These are phyloP conservation scores for Rhododendron henanense DNA, from an alignment of 148 eudicot genomes.

Conservation along the genomic window DNA sequence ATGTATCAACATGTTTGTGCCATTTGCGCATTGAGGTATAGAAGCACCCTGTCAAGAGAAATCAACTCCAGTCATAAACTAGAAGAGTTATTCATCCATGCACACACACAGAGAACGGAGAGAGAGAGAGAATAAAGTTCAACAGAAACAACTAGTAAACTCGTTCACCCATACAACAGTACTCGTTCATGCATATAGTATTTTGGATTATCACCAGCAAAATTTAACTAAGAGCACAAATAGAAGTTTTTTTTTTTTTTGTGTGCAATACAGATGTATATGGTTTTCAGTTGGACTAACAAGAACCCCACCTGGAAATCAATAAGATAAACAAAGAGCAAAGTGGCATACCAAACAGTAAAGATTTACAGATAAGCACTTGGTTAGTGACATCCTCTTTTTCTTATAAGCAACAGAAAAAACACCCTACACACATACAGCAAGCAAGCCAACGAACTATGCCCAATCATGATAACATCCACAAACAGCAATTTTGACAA, in stretches of 20 bases:
- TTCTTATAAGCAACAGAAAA: not conserved
- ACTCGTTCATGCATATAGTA: not conserved
- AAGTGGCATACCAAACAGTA: not conserved
- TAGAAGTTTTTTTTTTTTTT: not conserved
- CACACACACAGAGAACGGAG: not conserved
- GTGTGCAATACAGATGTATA: not conserved
- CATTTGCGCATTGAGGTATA: slow-evolving; percentile 84
- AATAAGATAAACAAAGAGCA: not conserved
- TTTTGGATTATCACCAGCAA: not conserved
- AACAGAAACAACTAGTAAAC: not conserved
- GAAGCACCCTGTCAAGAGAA: slow-evolving; percentile 70
- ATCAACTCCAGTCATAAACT: slow-evolving; percentile 13
- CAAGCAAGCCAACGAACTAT: not conserved
- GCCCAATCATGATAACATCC: not conserved
- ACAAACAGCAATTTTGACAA: not conserved
- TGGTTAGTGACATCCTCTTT: not conserved
- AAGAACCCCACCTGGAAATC: not conserved
- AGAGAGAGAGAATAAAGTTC: not conserved
- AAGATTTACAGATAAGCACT: not conserved
- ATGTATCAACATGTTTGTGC: slow-evolving; percentile 76
- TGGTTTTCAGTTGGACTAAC: not conserved
- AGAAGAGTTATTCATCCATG: not conserved
- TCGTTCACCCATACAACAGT: not conserved
- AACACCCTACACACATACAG: not conserved
- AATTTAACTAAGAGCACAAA: not conserved